A percentile compares a stretch with the other conserved stretches of the same genome.
These are phyloP conservation scores for Trichoderma atroviride DNA, from an alignment of 2,329 filamentous ascomycete species.

Conservation along the genomic window DNA sequence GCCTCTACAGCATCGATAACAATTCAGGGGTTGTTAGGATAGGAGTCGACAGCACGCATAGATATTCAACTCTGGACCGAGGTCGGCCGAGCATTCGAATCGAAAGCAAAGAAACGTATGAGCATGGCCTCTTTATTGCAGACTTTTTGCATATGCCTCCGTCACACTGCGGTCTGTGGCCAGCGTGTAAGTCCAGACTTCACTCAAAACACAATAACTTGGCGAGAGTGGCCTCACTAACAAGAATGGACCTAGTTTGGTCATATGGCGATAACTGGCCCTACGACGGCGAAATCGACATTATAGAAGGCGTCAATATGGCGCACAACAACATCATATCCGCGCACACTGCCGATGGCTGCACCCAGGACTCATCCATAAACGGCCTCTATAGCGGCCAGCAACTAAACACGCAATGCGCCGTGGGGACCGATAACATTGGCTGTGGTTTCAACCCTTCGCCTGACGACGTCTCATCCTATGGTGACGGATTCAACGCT, in stretches of 20 bases:
- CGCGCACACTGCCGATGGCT: slow-evolving; percentile 56
- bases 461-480: slow-evolving; percentile 48
- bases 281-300: slow-evolving; percentile 65
- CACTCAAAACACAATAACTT: neutral
- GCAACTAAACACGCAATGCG: slow-evolving; percentile 41
- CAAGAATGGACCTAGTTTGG: slow-evolving; percentile 48
- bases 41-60: slow-evolving; percentile 48
- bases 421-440: slow-evolving; percentile 42
- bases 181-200: slow-evolving; percentile 57
- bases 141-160: slow-evolving; percentile 75
- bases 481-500: slow-evolving; percentile 68
- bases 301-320: slow-evolving; percentile 70
- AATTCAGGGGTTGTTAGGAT: slow-evolving; percentile 48
- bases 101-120: slow-evolving; percentile 65
- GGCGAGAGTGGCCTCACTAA: neutral
- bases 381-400: slow-evolving; percentile 34
- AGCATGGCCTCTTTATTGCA: slow-evolving; percentile 68
- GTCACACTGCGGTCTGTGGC: slow-evolving; percentile 72
- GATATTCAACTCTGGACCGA: slow-evolving; percentile 38
- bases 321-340: slow-evolving; percentile 63
- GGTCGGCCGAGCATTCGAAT: slow-evolving; percentile 66
- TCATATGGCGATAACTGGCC: slow-evolving; percentile 63
- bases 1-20: slow-evolving; percentile 48
- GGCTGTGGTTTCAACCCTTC: slow-evolving; percentile 51
- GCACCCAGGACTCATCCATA: slow-evolving; percentile 33